phyloP scores from a whole-genome alignment of 1,139 yeast genomes.

The Debaryomyces coudertii region DNA sequence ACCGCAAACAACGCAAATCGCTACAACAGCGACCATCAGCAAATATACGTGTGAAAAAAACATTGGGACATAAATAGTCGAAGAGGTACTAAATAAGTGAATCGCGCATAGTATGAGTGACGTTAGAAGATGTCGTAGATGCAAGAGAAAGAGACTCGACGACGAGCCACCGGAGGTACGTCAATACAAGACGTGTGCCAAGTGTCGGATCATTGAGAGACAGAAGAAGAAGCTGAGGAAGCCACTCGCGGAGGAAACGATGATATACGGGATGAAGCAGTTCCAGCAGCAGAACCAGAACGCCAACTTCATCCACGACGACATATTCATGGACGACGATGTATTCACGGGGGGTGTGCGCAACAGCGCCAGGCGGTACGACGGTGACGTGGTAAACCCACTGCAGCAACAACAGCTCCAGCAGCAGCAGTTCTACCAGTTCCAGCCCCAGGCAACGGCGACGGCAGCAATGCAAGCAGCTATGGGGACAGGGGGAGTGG shows the following conservation, averaged over 20 bases:
- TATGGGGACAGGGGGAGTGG: conserved; percentile 10
- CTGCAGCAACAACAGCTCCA: conserved; percentile 16
- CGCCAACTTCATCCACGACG: conserved; percentile 46
- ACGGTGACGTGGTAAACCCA: conserved; percentile 14
- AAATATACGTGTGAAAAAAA: conserved; percentile 1
- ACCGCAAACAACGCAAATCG: not conserved
- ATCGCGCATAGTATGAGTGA: conserved; percentile 21
- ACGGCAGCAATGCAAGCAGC: conserved; percentile 16
- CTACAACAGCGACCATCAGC: not conserved
- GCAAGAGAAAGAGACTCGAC: conserved; percentile 59
- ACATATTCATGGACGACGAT: conserved; percentile 34
- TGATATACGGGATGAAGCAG: conserved; percentile 52
- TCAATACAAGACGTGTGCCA: conserved; percentile 62
- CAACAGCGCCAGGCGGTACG: conserved; percentile 14
- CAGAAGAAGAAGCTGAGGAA: conserved; percentile 51
- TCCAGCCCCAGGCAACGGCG: conserved; percentile 12
- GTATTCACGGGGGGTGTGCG: conserved; percentile 21
- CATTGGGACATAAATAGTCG: not conserved
- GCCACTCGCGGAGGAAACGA: conserved; percentile 53
- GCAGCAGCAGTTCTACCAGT: conserved; percentile 17
- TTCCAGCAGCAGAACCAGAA: conserved; percentile 47
- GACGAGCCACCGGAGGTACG: conserved; percentile 63
- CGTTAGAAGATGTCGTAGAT: conserved; percentile 57
- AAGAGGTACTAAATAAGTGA: conserved; percentile 2
- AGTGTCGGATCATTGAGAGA: conserved; percentile 59